Evolutionary conservation across 2,329 filamentous ascomycete genomes (phyloP), one percentile per base, ranked within the genome.

Genomic region (Stagonosporopsis rhizophila): DNA sequence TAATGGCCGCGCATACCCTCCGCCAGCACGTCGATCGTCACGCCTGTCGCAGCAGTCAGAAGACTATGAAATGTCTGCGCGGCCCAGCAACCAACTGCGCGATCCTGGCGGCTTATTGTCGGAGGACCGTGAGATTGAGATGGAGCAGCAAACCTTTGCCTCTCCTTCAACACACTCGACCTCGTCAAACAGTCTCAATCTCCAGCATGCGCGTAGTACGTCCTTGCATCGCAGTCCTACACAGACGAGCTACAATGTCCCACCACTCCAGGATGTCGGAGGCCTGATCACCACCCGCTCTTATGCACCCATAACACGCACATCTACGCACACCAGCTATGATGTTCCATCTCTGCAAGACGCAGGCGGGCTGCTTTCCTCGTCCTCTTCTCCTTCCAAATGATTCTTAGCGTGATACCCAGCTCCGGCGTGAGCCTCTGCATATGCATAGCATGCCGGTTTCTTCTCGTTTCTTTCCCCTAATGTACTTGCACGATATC

Each of bases 1-100:
- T 12, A 71, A 63, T 17, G 59, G 60, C 11, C 71, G 72, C 35
- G 41, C 64, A 17, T 66, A 68, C 34, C 63, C 66, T 34, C 64
- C 66, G 15, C 60, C 65, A 41, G 66, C 59, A 35, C 70, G 70
- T 35, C 71, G 72, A 8, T 64, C 69, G 17, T 74, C 72, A 6
- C 67, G 70, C 14, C 55, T 74, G 12, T 74, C 70, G 9, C 72
- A 74, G 44, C 68, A 72, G 28, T 75, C 73, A 0, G 68, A 74
- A 48, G 72, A 74, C 32, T 62, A 69, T 34, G 72, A 74, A 28
- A 64, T 70, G 65, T 62, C 61, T 9, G 34, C 56, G 12, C 64
- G 67, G 20, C 42, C 66, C 4, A 58, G 59, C 17, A 61, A 66
- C 17, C 66, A 67, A 52, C 28, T 73, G 22, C 69, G 67, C 27